phyloP scores from a whole-genome alignment of 306 rosid species.

The Fragaria iinumae region DNA sequence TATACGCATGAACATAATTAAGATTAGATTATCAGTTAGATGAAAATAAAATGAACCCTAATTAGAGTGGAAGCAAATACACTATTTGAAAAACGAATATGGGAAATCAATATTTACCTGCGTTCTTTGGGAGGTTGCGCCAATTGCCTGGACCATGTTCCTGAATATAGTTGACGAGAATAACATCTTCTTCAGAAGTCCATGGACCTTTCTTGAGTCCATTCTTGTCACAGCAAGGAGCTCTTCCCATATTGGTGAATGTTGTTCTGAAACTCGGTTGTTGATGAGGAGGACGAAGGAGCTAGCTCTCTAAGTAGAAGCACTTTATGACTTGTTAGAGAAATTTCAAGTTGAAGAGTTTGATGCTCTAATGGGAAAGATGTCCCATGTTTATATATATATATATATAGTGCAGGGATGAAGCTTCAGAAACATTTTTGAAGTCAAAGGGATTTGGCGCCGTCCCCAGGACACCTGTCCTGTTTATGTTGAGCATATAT shows the following conservation, averaged over 20 bases:
- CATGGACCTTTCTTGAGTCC: slow-evolving; percentile 96
- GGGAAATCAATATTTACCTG: slow-evolving; percentile 41
- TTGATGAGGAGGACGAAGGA: not conserved
- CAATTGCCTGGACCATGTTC: slow-evolving; percentile 81
- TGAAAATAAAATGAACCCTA: not conserved
- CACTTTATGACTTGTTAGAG: slow-evolving; percentile 10
- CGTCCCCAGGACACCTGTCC: slow-evolving; percentile 63
- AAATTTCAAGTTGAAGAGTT: slow-evolving; percentile 26
- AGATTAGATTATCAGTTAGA: not conserved
- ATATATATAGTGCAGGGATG: not conserved
- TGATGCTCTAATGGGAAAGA: slow-evolving; percentile 10
- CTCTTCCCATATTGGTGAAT: slow-evolving; percentile 66
- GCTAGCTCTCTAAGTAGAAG: not conserved
- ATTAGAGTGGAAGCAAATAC: not conserved
- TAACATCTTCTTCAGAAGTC: slow-evolving; percentile 85
- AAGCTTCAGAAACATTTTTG: slow-evolving; percentile 24
- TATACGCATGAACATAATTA: slow-evolving; percentile 17
- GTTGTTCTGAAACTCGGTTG: not conserved
- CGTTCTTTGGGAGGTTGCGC: slow-evolving; percentile 81
- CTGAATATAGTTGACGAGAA: slow-evolving; percentile 55
- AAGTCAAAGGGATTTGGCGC: slow-evolving; percentile 91
- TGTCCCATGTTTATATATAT: slow-evolving; percentile 23
- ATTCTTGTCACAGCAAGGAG: slow-evolving; percentile 86
- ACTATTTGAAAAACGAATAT: not conserved
- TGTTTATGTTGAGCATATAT: slow-evolving; percentile 10